Evolutionary conservation across 1,284 basidiomycete species (phyloP), one percentile per base, ranked within the genome.

Genomic region (Ustilago esculenta): DNA sequence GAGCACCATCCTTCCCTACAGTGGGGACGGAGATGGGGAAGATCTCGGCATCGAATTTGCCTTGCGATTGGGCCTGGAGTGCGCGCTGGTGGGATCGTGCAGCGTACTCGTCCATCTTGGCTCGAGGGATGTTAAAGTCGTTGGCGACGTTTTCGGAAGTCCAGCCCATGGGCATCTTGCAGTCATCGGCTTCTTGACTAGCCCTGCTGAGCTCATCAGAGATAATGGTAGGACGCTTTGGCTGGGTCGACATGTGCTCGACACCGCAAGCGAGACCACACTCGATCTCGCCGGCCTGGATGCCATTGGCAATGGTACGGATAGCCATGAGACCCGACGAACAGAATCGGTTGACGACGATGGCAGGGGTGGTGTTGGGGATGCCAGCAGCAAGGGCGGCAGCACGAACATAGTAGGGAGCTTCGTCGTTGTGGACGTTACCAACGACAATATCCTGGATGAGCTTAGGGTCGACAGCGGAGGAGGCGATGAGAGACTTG

Each of bases 281-380:
- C 51, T 92, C 88, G 59, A 93, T 92, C 79, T 94, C 90, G 24
- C 91, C 90, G 10, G 86, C 85, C 24, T 87, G 86, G 59, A 94
- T 90, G 78, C 91, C 88, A 82, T 93, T 94, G 21, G 90, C 87
- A 59, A 94, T 89, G 33, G 86, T 86, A 47, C 90, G 87, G 61
- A 94, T 88, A 5, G 92, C 88, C 89, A 92, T 92, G 37, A 94
- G 85, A 25, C 92, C 92, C 1, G 90, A 92, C 1, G 90, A 89
- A 50, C 78, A 82, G 63, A 72, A 72, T 12, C 73, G 41, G 45
- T 61, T 57, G 37, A 72, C 52, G 44, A 86, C 86, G 79, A 92
- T 88, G 6, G 91, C 83, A 2, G 92, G 90, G 2, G 90, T 88
- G 10, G 86, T 86, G 33, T 90, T 89, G 0, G 91, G 91, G 63